These are phyloP conservation scores for Pseudopediastrum boryanum DNA, from an alignment of 139 green algal genomes.

Conservation along the genomic window DNA sequence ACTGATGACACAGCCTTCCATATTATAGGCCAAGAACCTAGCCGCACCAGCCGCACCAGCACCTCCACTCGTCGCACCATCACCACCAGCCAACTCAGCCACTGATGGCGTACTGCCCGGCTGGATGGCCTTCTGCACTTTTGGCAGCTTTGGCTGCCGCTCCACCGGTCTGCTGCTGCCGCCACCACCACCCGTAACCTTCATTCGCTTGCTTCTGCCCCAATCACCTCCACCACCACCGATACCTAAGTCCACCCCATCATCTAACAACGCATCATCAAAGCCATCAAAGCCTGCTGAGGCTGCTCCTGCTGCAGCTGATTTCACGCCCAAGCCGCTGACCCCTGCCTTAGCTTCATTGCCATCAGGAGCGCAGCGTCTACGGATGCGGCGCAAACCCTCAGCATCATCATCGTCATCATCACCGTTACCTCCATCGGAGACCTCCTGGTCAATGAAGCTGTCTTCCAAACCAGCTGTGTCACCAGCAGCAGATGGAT, in stretches of 20 bases:
- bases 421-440: constrained; percentile 20
- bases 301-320: background rate
- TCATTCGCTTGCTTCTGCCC: background rate
- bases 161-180: background rate
- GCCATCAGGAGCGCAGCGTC: constrained; percentile 9
- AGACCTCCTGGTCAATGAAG: no score
- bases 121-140: constrained; percentile 73
- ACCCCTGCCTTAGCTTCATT: background rate
- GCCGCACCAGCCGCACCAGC: constrained; percentile 19
- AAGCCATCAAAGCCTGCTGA: background rate
- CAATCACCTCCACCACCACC: background rate
- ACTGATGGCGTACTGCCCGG: constrained; percentile 55
- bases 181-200: background rate
- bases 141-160: constrained; percentile 16
- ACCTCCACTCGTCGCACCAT: background rate
- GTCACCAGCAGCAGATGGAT: constrained; percentile 5
- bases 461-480: constrained; percentile 3
- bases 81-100: background rate
- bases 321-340: background rate
- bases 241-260: background rate
- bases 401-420: constrained; percentile 29
- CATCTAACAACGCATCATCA: background rate
- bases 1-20: constrained; percentile 67
- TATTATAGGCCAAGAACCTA: constrained; percentile 81
- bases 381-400: background rate